Percentiles rank a stretch among this genome's conserved stretches.
These are phyloP conservation scores for Eucalyptus lansdowneana DNA, from an alignment of 345 rosid species.

Conservation along the genomic window DNA sequence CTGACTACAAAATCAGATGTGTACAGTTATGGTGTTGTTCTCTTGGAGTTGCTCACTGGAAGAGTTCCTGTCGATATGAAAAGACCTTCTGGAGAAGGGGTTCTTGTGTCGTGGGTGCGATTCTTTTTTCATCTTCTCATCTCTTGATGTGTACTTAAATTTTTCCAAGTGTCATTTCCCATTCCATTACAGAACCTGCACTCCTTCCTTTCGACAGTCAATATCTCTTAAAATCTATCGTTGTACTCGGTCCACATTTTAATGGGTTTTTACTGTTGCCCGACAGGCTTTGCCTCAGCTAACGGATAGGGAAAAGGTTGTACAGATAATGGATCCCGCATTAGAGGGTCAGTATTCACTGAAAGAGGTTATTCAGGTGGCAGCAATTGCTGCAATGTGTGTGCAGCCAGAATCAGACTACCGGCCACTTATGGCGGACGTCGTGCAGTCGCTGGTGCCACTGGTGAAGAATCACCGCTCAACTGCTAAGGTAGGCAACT, in stretches of 20 bases:
- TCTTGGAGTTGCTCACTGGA: slow-evolving; percentile 82
- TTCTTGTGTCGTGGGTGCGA: slow-evolving; percentile 73
- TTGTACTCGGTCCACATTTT: not conserved
- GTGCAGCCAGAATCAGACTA: slow-evolving; percentile 88
- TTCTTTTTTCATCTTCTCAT: not conserved
- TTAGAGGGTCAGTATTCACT: slow-evolving; percentile 68
- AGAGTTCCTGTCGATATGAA: slow-evolving; percentile 82
- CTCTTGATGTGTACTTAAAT: not conserved
- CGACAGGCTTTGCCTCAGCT: slow-evolving; percentile 60
- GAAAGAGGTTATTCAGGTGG: slow-evolving; percentile 85
- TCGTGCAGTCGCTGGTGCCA: slow-evolving; percentile 79
- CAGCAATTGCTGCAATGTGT: slow-evolving; percentile 95
- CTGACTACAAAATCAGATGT: slow-evolving; percentile 94
- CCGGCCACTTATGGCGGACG: slow-evolving; percentile 93
- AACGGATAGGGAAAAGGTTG: slow-evolving; percentile 77
- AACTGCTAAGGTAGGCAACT: slow-evolving; percentile 33
- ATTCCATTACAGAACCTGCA: not conserved
- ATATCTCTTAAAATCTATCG: not conserved
- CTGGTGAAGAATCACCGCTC: slow-evolving; percentile 56
- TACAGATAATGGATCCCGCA: slow-evolving; percentile 78
- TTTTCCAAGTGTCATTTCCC: not conserved
- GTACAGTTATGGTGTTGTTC: slow-evolving; percentile 84
- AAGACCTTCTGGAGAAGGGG: slow-evolving; percentile 76
- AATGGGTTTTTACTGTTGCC: not conserved
- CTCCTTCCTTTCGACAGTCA: not conserved